Evolutionary conservation across 2,329 filamentous ascomycete genomes (phyloP).

Genomic region (Botrytis cinerea): DNA sequence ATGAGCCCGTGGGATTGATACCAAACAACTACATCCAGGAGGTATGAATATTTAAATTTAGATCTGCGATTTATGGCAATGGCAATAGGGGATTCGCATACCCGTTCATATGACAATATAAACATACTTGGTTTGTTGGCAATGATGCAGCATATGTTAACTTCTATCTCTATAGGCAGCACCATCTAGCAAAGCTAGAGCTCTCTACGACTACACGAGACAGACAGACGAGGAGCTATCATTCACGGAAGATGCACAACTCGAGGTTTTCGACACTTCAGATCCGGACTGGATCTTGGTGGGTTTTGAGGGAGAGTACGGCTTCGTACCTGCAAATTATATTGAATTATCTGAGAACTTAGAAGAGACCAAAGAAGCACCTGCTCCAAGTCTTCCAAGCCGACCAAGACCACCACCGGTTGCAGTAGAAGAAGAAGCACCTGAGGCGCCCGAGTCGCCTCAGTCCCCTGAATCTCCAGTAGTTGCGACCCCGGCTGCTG

Average conservation of each 20-base stretch:
- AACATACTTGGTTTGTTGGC: background rate
- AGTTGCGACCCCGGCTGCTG: slow-evolving; percentile 42
- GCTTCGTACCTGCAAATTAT: slow-evolving; percentile 95
- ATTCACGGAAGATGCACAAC: slow-evolving; percentile 81
- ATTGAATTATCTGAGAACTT: slow-evolving; percentile 67
- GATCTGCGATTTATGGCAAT: background rate
- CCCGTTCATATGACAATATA: background rate
- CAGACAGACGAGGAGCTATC: slow-evolving; percentile 98
- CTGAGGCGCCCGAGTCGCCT: slow-evolving; percentile 16
- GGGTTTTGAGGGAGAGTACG: slow-evolving; percentile 79
- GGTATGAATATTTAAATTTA: slow-evolving; percentile 56
- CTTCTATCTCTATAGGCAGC: slow-evolving; percentile 53
- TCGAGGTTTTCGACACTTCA: slow-evolving; percentile 84
- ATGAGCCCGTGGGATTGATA: slow-evolving; percentile 52
- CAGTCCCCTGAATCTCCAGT: slow-evolving; percentile 25
- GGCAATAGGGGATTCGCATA: background rate
- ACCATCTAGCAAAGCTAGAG: slow-evolving; percentile 71
- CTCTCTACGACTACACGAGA: slow-evolving; percentile 96
- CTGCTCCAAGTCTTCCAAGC: slow-evolving; percentile 42
- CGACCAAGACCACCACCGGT: slow-evolving; percentile 41
- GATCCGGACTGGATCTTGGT: slow-evolving; percentile 98
- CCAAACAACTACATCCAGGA: slow-evolving; percentile 95
- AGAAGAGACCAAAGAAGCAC: slow-evolving; percentile 41
- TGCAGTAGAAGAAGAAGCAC: slow-evolving; percentile 31
- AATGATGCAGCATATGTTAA: slow-evolving; percentile 26